Evolutionary conservation across 2,329 filamentous ascomycete genomes (phyloP).

Genomic region (Cladosporium sp.): DNA sequence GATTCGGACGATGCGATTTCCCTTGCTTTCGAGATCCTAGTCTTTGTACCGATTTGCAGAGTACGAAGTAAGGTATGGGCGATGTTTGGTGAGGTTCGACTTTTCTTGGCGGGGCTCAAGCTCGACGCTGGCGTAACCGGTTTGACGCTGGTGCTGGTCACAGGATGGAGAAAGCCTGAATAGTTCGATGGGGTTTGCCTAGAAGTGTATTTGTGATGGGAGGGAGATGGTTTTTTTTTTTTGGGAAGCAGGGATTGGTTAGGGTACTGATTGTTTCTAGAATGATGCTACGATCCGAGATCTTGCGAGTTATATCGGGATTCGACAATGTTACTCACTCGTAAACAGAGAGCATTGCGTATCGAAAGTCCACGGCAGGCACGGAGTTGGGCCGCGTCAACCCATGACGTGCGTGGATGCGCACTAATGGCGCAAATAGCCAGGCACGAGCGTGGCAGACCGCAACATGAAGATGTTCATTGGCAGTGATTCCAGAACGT

Average conservation of each 20-base stretch:
- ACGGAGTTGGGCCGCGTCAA: conserved; percentile 4
- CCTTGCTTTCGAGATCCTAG: too few relatives aligned
- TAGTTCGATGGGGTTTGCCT: too few relatives aligned
- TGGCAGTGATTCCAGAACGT: not conserved
- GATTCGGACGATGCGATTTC: not conserved
- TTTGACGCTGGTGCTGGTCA: not conserved
- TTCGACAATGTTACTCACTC: too few relatives aligned
- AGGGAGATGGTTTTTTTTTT: too few relatives aligned
- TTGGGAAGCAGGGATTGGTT: too few relatives aligned
- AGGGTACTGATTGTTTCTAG: too few relatives aligned
- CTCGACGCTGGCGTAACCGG: not conserved
- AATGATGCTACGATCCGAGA: too few relatives aligned
- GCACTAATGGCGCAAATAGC: not conserved
- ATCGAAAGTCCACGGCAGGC: not conserved
- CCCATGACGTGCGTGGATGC: conserved; percentile 3
- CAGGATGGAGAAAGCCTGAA: not conserved
- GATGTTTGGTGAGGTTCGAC: not conserved
- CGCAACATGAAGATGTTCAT: not conserved
- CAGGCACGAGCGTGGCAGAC: not conserved
- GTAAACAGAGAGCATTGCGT: too few relatives aligned
- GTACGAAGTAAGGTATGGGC: too few relatives aligned
- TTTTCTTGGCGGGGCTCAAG: conserved; percentile 13
- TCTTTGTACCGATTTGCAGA: too few relatives aligned
- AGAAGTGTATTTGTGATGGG: too few relatives aligned
- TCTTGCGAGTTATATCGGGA: too few relatives aligned